A percentile compares a stretch with the other conserved stretches of the same genome.
These are phyloP conservation scores for Talaromyces ruber DNA, from an alignment of 495 filamentous ascomycete genomes.

Conservation along the genomic window DNA sequence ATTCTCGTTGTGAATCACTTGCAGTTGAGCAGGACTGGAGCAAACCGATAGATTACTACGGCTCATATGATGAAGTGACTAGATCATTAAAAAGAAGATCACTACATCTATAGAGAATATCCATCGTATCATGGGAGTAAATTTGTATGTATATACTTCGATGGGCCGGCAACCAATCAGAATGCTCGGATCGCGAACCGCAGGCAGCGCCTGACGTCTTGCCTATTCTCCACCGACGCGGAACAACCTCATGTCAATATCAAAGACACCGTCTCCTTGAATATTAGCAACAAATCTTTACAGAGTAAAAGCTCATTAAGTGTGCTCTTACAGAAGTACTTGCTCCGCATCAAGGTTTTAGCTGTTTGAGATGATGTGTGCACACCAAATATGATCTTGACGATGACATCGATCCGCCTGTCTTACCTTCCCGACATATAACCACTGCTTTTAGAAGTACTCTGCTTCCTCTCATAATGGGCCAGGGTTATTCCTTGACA, in stretches of 20 bases:
- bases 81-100: background rate
- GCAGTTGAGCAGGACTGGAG: too few relatives aligned
- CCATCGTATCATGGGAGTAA: background rate
- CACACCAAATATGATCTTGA: background rate
- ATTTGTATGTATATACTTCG: background rate
- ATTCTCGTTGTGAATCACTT: too few relatives aligned
- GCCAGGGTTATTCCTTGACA: conserved; percentile 90
- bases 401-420: background rate
- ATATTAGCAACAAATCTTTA: background rate
- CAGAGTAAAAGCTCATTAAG: background rate
- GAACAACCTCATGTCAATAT: background rate
- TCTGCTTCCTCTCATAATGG: conserved; percentile 52
- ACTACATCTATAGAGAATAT: background rate
- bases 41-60: background rate
- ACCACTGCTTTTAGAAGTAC: background rate
- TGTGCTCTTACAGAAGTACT: background rate
- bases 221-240: background rate
- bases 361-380: background rate
- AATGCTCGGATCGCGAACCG: background rate
- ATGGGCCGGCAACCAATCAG: background rate
- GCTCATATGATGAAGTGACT: background rate
- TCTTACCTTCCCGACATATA: background rate
- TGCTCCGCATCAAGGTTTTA: background rate
- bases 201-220: background rate
- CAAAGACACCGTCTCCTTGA: background rate